phyloP scores from a whole-genome alignment of 1,284 basidiomycete species.

The Ceratobasidium sp. region DNA sequence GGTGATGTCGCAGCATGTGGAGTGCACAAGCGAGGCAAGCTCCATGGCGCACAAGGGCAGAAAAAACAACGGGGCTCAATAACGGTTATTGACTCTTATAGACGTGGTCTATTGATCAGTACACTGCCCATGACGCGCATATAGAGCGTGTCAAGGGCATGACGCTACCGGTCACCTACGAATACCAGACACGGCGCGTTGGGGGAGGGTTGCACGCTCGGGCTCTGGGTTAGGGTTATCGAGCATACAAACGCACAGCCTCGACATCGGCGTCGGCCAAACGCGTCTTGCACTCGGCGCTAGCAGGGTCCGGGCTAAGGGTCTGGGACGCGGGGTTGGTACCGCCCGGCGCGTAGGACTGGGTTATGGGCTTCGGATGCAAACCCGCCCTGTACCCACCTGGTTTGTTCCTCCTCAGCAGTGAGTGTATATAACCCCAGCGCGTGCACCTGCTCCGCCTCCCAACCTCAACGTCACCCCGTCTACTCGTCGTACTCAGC shows the following conservation, averaged over 20 bases:
- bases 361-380: slow-evolving; percentile 43
- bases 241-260: slow-evolving; percentile 35
- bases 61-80: neutral
- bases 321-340: neutral
- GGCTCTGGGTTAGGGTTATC: slow-evolving; percentile 39
- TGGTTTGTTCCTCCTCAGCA: slow-evolving; percentile 41
- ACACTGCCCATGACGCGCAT: slow-evolving; percentile 8
- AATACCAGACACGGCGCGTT: slow-evolving; percentile 3
- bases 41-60: slow-evolving; percentile 25
- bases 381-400: slow-evolving; percentile 40
- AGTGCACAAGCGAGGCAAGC: slow-evolving; percentile 4
- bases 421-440: slow-evolving; percentile 42
- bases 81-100: slow-evolving; percentile 4
- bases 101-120: slow-evolving; percentile 23
- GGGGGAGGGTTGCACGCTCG: neutral
- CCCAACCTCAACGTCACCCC: slow-evolving; percentile 28
- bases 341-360: slow-evolving; percentile 17
- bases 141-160: slow-evolving; percentile 13
- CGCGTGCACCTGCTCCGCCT: slow-evolving; percentile 13
- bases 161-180: neutral
- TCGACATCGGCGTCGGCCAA: slow-evolving; percentile 8
- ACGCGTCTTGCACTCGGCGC: slow-evolving; percentile 8
- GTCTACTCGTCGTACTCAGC: neutral
- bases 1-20: neutral
- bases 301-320: slow-evolving; percentile 1